phyloP scores from a whole-genome alignment of 768 basidiomycete species.

The Suillus bovinus region DNA sequence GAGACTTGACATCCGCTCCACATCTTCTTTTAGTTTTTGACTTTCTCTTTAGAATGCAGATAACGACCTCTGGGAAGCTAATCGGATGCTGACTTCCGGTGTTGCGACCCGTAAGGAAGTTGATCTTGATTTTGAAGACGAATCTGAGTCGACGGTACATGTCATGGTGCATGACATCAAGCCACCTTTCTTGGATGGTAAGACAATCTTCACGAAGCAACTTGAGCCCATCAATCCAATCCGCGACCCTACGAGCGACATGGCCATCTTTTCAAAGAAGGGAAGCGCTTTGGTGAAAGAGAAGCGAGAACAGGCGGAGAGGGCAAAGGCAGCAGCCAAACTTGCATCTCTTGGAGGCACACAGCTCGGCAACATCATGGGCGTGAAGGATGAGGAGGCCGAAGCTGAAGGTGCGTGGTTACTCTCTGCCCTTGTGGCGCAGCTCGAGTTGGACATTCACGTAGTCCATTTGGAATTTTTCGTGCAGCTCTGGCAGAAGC shows the following conservation, averaged over 20 bases:
- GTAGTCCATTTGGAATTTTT: constrained; percentile 46
- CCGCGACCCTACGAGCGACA: constrained; percentile 88
- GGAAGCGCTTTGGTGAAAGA: constrained; percentile 94
- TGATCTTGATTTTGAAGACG: constrained; percentile 95
- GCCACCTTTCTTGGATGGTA: constrained; percentile 96
- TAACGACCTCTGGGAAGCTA: constrained; percentile 98
- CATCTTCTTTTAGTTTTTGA: constrained; percentile 19
- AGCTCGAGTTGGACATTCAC: constrained; percentile 79
- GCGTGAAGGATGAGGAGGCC: constrained; percentile 92
- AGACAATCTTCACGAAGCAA: constrained; percentile 94
- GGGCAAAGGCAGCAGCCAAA: constrained; percentile 95
- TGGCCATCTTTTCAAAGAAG: constrained; percentile 96
- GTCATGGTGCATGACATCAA: constrained; percentile 97
- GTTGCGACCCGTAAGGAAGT: constrained; percentile 84
- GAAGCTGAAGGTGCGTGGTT: constrained; percentile 80
- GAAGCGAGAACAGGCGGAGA: constrained; percentile 94
- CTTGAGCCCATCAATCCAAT: constrained; percentile 97
- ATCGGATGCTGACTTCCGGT: constrained; percentile 96
- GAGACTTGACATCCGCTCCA: constrained; percentile 24
- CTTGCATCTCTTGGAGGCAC: constrained; percentile 91
- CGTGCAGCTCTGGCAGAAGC: constrained; percentile 53
- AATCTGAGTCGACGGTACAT: constrained; percentile 94
- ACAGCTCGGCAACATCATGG: constrained; percentile 95
- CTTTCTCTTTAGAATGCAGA: constrained; percentile 75
- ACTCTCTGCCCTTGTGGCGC: constrained; percentile 18